Evolutionary conservation across 1,284 basidiomycete genomes (phyloP).

Genomic region (Ganoderma lucidum): DNA sequence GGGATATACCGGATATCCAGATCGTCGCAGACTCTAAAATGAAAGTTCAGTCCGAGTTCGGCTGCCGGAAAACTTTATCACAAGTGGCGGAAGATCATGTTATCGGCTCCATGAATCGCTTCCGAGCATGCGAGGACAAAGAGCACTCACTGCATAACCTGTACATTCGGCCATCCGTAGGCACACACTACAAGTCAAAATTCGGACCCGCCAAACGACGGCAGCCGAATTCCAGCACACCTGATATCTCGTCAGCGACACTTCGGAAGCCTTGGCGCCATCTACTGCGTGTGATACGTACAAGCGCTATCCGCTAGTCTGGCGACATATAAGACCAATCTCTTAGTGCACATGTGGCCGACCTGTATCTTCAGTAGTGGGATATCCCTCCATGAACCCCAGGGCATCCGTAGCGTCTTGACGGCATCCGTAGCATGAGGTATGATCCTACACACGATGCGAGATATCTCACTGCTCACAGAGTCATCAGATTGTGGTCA

Average conservation of each 20-base stretch:
- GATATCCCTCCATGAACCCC: neutral
- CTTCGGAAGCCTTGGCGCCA: neutral
- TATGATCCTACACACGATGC: neutral
- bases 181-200: too few relatives aligned
- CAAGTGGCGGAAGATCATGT: neutral
- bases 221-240: too few relatives aligned
- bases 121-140: neutral
- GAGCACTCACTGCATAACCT: too few relatives aligned
- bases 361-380: neutral
- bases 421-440: neutral
- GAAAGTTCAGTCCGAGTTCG: too few relatives aligned
- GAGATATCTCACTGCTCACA: neutral
- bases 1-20: neutral
- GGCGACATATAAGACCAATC: neutral
- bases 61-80: too few relatives aligned
- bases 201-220: too few relatives aligned
- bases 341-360: neutral
- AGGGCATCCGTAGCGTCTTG: neutral
- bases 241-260: too few relatives aligned
- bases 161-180: too few relatives aligned
- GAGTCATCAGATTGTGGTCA: neutral
- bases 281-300: neutral
- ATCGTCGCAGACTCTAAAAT: neutral
- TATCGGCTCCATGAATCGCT: neutral
- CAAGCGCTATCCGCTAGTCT: neutral